Percentiles rank a stretch among this genome's conserved stretches.
phyloP scores from a whole-genome alignment of 2,329 filamentous ascomycete species.

The Cordyceps farinosa region DNA sequence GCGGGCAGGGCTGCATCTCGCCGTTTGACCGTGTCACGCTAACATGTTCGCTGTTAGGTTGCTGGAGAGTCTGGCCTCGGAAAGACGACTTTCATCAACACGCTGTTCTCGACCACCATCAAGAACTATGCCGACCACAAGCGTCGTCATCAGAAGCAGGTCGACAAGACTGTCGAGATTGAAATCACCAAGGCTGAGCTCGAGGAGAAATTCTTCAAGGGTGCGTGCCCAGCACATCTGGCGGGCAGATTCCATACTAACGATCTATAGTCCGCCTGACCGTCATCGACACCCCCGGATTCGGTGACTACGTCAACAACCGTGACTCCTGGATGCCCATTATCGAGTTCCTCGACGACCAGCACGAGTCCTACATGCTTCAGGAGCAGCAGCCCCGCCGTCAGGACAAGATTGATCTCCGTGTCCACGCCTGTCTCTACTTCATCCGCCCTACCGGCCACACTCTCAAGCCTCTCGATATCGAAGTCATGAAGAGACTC shows the following conservation, averaged over 20 bases:
- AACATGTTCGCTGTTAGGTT: conserved; percentile 55
- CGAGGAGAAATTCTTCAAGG: conserved; percentile 99
- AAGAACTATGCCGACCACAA: conserved; percentile 99
- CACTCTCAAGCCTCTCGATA: conserved; percentile 96
- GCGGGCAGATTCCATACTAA: not conserved
- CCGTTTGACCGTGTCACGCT: conserved; percentile 3
- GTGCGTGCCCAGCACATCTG: conserved; percentile 45
- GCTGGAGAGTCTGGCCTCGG: conserved; percentile 97
- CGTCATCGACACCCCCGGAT: conserved; percentile 97
- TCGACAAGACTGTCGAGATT: conserved; percentile 99
- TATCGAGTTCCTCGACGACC: conserved; percentile 99
- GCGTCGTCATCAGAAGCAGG: conserved; percentile 97
- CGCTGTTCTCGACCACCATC: conserved; percentile 98
- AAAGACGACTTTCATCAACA: conserved; percentile 99
- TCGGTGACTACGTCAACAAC: conserved; percentile 99
- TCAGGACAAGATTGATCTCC: conserved; percentile 97
- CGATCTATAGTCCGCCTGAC: conserved; percentile 77
- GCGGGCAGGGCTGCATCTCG: not conserved
- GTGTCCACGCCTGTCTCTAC: conserved; percentile 97
- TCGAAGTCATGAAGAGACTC: conserved; percentile 99
- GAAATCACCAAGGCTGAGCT: conserved; percentile 99
- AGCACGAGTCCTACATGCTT: conserved; percentile 99
- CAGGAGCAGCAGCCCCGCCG: conserved; percentile 99
- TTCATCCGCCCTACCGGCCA: conserved; percentile 98
- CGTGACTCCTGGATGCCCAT: conserved; percentile 99